These are phyloP conservation scores for Metahyphopichia silvanorum DNA, from an alignment of 805 yeast species.

Conservation along the genomic window DNA sequence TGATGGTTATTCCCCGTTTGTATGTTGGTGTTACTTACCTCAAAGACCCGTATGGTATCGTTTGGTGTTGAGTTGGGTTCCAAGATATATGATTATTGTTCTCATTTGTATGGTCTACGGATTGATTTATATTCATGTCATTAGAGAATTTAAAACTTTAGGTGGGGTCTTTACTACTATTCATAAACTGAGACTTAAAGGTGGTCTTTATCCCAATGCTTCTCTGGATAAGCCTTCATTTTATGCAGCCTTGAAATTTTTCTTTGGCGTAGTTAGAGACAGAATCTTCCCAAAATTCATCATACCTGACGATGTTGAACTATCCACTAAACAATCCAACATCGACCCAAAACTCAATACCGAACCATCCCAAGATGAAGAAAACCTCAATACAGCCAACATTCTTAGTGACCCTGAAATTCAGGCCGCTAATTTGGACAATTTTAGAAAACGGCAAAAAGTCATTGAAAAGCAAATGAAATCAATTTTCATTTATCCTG, in stretches of 20 bases:
- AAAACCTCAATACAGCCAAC: conserved; percentile 24
- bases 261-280: conserved; percentile 18
- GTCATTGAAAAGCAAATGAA: conserved; percentile 75
- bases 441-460: conserved; percentile 59
- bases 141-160: conserved; percentile 54
- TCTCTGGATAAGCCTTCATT: conserved; percentile 27
- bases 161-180: conserved; percentile 43
- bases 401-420: conserved; percentile 34
- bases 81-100: conserved; percentile 66
- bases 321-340: conserved; percentile 1
- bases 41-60: conserved; percentile 71
- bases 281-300: conserved; percentile 23
- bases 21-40: conserved; percentile 80
- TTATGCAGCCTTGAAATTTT: conserved; percentile 29
- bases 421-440: conserved; percentile 58
- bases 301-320: conserved; percentile 20
- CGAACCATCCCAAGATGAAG: conserved; percentile 11
- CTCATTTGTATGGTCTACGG: conserved; percentile 62
- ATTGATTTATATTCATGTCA: conserved; percentile 70
- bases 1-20: conserved; percentile 57
- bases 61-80: conserved; percentile 74
- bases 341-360: conserved; percentile 4
- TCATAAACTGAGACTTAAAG: conserved; percentile 14
- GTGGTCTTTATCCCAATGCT: conserved; percentile 8
- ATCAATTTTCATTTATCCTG: conserved; percentile 78